Base-by-base conservation (phyloP, 352 stramenopile genomes). In the Phytophthora tentaculata region DNA sequence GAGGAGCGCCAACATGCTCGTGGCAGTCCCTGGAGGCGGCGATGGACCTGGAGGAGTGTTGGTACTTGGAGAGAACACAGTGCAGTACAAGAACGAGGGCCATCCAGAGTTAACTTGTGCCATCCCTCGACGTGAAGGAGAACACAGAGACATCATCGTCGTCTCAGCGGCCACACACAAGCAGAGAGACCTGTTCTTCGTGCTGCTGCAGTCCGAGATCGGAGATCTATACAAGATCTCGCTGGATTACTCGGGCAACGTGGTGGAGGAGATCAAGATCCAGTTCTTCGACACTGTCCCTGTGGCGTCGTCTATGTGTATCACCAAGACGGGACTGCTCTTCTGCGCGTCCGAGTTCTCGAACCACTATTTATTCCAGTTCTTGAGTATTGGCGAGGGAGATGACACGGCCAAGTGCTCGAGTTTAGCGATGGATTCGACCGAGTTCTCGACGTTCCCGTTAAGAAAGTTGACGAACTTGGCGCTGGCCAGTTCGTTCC, bases 221-320 rank as follows among this genome's bases (percentile, higher is more conserved):
- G 98, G 98, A 29, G 98, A 99, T 82, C 74, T 99, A 28, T 99
- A 98, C 89, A 99, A 99, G 76, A 92, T 99, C 26, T 98, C 94
- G 32, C 79, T 99, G 14, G 83, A 93, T 23, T 89, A 98, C 71
- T 81, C 91, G 24, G 80, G 86, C 10, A 89, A 84, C 23, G 81
- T 84, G 9, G 89, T 95, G 35, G 88, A 91, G 29, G 86, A 96
- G 54, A 81, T 97, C 51, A 97, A 94, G 61, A 86, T 94, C 20
- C 84, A 96, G 74, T 99, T 86, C 73, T 98, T 99, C 32, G 98
- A 99, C 79, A 99, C 97, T 0, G 77, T 99, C 10, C 97, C 97
- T 0, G 81, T 98, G 5, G 94, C 92, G 20, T 97, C 89, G 50
- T 83, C 91, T 55, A 79, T 99, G 54, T 98, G 97, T 77, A 98